These are phyloP conservation scores for Fusarium incarnatum DNA, from an alignment of 2,329 filamentous ascomycete species.

Conservation along the genomic window DNA sequence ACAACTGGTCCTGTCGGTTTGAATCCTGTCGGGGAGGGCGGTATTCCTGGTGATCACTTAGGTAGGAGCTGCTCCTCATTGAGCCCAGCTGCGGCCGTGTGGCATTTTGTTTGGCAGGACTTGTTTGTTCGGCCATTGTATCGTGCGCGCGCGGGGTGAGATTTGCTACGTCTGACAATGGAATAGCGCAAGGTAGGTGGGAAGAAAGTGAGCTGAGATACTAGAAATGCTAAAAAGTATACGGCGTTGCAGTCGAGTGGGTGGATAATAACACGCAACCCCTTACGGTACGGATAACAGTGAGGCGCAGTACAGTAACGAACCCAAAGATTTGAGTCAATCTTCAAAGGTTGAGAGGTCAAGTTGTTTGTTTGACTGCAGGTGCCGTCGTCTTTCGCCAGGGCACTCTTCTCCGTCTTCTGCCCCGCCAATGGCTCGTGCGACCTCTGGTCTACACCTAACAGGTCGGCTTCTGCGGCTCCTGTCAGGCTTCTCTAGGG, in stretches of 20 bases:
- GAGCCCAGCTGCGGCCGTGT: constrained; percentile 62
- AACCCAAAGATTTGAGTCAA: constrained; percentile 30
- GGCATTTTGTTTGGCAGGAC: constrained; percentile 50
- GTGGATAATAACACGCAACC: constrained; percentile 2
- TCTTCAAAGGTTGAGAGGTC: constrained; percentile 29
- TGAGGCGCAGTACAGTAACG: constrained; percentile 4
- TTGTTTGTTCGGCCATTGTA: constrained; percentile 51
- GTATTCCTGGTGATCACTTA: constrained; percentile 73
- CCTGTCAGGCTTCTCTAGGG: constrained; percentile 17
- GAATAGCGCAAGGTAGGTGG: constrained; percentile 4
- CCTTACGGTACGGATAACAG: background rate
- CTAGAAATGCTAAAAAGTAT: constrained; percentile 5
- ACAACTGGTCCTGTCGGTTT: constrained; percentile 60
- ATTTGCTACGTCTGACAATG: constrained; percentile 33
- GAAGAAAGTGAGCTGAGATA: background rate
- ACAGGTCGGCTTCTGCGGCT: constrained; percentile 34
- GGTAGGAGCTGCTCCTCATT: constrained; percentile 71
- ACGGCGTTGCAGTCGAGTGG: background rate
- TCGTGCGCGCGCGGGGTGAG: constrained; percentile 26
- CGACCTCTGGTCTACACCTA: constrained; percentile 14
- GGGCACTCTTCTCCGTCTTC: constrained; percentile 36
- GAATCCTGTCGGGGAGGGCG: constrained; percentile 66
- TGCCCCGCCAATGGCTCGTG: constrained; percentile 40
- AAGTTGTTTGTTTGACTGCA: constrained; percentile 10
- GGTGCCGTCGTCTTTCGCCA: constrained; percentile 22